These are phyloP conservation scores for Acanthamoeba triangularis DNA, from an alignment of 208 protist species.

Conservation along the genomic window DNA sequence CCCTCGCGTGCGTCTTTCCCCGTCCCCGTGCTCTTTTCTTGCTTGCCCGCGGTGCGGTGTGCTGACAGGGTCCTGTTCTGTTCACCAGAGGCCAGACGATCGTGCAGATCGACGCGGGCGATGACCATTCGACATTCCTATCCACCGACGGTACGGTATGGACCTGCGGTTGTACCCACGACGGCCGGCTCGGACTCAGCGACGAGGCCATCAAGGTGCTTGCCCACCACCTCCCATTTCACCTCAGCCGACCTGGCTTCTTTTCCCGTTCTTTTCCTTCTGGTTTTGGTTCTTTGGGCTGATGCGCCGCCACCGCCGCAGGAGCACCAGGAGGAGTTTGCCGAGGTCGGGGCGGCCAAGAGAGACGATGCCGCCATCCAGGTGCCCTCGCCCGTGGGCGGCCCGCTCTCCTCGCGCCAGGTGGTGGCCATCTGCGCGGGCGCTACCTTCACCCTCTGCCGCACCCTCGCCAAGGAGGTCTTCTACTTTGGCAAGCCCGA, in stretches of 20 bases:
- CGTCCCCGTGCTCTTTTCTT: no score
- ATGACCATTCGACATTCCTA: constrained; percentile 30
- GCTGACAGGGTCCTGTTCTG: neutral
- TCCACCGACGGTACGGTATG: constrained; percentile 50
- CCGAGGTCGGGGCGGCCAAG: neutral
- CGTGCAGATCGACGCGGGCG: constrained; percentile 18
- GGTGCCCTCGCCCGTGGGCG: neutral
- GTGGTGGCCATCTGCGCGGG: neutral
- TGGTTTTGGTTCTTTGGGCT: no score
- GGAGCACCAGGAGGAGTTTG: constrained; percentile 36
- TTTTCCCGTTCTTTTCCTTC: neutral
- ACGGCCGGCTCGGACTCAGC: constrained; percentile 7
- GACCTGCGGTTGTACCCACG: constrained; percentile 47
- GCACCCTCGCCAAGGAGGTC: neutral
- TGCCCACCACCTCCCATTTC: no score
- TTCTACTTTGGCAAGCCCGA: constrained; percentile 52
- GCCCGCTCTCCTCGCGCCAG: neutral
- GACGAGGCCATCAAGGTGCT: neutral
- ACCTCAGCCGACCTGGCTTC: neutral
- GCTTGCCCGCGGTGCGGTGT: neutral
- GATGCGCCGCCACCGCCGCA: neutral
- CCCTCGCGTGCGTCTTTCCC: neutral
- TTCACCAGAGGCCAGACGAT: neutral
- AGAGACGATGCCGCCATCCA: neutral
- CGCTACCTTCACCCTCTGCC: constrained; percentile 9